phyloP scores from a whole-genome alignment of 2,329 filamentous ascomycete genomes.

The Chrysosporium keratinophilum region DNA sequence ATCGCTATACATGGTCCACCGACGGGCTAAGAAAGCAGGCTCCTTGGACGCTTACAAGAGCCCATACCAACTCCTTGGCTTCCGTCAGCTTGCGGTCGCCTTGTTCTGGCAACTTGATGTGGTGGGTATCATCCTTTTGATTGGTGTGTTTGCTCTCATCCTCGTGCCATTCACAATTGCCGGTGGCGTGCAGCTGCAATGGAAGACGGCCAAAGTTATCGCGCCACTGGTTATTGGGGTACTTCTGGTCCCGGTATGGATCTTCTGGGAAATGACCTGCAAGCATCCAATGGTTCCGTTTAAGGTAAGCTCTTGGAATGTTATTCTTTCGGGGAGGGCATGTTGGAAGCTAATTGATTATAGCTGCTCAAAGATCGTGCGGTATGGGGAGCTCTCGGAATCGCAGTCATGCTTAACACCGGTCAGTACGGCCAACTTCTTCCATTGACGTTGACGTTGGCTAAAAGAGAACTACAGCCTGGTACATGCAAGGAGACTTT shows the following conservation, averaged over 20 bases:
- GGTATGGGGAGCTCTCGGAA: slow-evolving; percentile 54
- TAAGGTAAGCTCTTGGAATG: slow-evolving; percentile 24
- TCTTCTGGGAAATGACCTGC: slow-evolving; percentile 46
- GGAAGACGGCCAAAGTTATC: slow-evolving; percentile 44
- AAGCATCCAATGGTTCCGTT: slow-evolving; percentile 51
- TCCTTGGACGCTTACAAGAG: slow-evolving; percentile 38
- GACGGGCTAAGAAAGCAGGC: slow-evolving; percentile 45
- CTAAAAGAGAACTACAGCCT: slow-evolving; percentile 26
- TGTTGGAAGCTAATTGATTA: slow-evolving; percentile 3
- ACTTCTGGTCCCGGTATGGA: slow-evolving; percentile 40
- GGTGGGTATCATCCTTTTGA: slow-evolving; percentile 44
- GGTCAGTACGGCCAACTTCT: slow-evolving; percentile 18
- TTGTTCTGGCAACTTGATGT: slow-evolving; percentile 50
- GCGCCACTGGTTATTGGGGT: slow-evolving; percentile 44
- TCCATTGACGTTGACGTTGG: background rate
- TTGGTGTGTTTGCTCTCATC: slow-evolving; percentile 43
- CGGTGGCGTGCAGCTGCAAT: slow-evolving; percentile 40
- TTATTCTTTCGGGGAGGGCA: background rate
- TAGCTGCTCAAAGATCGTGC: slow-evolving; percentile 50
- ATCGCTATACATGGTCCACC: slow-evolving; percentile 42
- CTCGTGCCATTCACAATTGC: slow-evolving; percentile 50
- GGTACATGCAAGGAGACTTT: slow-evolving; percentile 55
- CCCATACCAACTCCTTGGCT: slow-evolving; percentile 36
- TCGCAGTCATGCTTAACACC: slow-evolving; percentile 48
- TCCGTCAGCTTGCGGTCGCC: slow-evolving; percentile 28